Evolutionary conservation across 2,329 filamentous ascomycete species (phyloP), one percentile per base, ranked within the genome.

Genomic region (Trichoderma sp.): DNA sequence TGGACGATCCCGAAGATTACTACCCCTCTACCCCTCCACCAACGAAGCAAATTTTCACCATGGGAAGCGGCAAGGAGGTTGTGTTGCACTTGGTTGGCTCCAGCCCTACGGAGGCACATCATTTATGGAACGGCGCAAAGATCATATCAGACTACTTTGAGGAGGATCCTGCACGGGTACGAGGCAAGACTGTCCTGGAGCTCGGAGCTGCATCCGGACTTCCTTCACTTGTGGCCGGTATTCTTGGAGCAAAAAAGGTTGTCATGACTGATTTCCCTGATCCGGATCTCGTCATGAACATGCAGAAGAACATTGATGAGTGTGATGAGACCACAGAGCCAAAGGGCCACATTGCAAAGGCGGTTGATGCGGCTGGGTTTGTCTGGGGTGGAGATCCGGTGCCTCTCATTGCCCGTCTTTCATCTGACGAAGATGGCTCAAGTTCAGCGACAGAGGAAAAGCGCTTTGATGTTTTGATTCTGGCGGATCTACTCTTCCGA

Each of bases 241-340:
- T 93, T 41, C 88, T 93, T 53, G 94, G 93, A 16, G 95, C 95
- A 3, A 84, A 83, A 67, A 89, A 86, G 71, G 91, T 93, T 3
- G 93, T 98, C 11, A 92, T 96, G 79, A 97, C 95, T 8, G 95
- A 98, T 83, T 98, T 95, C 82, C 94, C 95, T 0, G 95, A 98
- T 83, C 87, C 89, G 56, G 94, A 97, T 27, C 87, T 98, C n/a
- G 88, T 98, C 29, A 87, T 89, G 24, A 97, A 94, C 80, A 91
- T 98, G 84, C 89, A 89, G 79, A 89, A 91, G 83, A 98, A 98
- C 82, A 92, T 97, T 76, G 82, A 88, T 78, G 85, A 90, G 82
- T 89, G 89, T 82, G 83, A 85, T 77, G 81, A 86, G 77, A 81
- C 80, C 4, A 78, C 81, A 4, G 81, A 81, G 76, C 80, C 82